These are phyloP conservation scores for Aspergillus sp. DNA, from an alignment of 2,329 filamentous ascomycete genomes.

Conservation along the genomic window DNA sequence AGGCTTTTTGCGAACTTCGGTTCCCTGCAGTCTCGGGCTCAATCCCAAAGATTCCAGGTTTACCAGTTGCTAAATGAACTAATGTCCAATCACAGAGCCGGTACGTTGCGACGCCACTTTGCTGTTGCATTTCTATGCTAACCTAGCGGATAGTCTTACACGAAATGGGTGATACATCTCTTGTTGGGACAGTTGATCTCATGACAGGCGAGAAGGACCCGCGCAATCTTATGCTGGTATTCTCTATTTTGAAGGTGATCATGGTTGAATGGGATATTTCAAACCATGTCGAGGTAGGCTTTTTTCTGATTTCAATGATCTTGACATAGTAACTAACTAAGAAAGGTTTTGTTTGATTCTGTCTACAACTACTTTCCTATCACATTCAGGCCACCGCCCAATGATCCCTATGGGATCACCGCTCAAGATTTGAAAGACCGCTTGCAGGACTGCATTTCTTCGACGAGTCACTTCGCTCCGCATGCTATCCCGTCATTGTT, in stretches of 20 bases:
- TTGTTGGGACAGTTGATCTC: constrained; percentile 62
- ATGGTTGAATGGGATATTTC: constrained; percentile 68
- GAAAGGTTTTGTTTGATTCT: constrained; percentile 59
- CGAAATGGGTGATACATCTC: constrained; percentile 59
- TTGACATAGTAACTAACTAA: constrained; percentile 18
- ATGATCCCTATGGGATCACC: constrained; percentile 69
- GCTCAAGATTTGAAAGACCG: constrained; percentile 67
- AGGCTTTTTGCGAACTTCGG: constrained; percentile 55
- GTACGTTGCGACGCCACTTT: constrained; percentile 31
- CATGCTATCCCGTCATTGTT: constrained; percentile 66
- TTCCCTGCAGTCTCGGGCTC: constrained; percentile 60
- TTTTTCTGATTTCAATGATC: neutral
- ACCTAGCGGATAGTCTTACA: constrained; percentile 45
- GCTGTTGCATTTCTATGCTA: constrained; percentile 5
- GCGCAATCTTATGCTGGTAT: constrained; percentile 68
- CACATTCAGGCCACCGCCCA: constrained; percentile 67
- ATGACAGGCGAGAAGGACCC: constrained; percentile 70
- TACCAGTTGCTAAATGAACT: constrained; percentile 61
- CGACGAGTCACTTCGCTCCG: constrained; percentile 63
- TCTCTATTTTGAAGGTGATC: constrained; percentile 65
- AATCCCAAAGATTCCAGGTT: constrained; percentile 64
- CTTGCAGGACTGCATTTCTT: constrained; percentile 63
- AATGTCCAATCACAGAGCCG: constrained; percentile 60
- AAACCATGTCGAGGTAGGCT: constrained; percentile 55
- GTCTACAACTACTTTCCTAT: constrained; percentile 74